Conservation (phyloP, 768 basidiomycete genomes). For the Phylloporus sp. region DNA sequence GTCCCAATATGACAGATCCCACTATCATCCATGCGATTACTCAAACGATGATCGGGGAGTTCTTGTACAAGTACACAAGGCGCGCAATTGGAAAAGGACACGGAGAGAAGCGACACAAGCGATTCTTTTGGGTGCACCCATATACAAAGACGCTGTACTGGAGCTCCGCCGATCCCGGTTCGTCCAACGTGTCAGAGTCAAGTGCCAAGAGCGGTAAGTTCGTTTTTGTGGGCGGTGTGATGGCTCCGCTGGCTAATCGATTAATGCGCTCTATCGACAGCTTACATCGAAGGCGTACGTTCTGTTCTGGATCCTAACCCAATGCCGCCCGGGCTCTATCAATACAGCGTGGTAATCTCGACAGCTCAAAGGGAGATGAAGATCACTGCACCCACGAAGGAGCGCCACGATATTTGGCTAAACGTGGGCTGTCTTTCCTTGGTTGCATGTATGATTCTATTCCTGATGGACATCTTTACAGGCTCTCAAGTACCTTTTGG, state of each 20-base stretch:
- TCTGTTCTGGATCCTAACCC: constrained; percentile 93
- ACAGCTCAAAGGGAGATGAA: constrained; percentile 97
- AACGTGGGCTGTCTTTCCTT: constrained; percentile 51
- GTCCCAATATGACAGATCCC: constrained; percentile 71
- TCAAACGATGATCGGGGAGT: constrained; percentile 99
- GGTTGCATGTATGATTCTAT: constrained; percentile 1
- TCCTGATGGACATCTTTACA: constrained; percentile 30
- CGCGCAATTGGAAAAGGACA: constrained; percentile 85
- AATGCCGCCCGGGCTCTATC: constrained; percentile 90
- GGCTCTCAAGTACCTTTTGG: constrained; percentile 89
- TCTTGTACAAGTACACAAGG: constrained; percentile 95
- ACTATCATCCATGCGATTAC: constrained; percentile 93
- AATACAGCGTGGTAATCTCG: constrained; percentile 89
- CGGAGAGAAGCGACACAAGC: constrained; percentile 83
- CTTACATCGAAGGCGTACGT: constrained; percentile 90
- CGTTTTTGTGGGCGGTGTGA: constrained; percentile 1
- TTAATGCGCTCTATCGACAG: constrained; percentile 36
- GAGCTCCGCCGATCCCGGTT: constrained; percentile 93
- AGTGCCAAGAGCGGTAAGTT: constrained; percentile 94
- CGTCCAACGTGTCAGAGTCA: constrained; percentile 81
- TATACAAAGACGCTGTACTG: constrained; percentile 98
- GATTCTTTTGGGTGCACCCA: constrained; percentile 99
- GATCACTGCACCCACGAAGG: constrained; percentile 93
- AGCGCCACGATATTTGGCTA: constrained; percentile 96
- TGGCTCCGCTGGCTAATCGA: constrained; percentile 7